A percentile compares a stretch with the other conserved stretches of the same genome.
These are phyloP conservation scores for Marchantia paleacea DNA, from an alignment of 225 moss, liverwort and hornwort genomes.

Conservation along the genomic window DNA sequence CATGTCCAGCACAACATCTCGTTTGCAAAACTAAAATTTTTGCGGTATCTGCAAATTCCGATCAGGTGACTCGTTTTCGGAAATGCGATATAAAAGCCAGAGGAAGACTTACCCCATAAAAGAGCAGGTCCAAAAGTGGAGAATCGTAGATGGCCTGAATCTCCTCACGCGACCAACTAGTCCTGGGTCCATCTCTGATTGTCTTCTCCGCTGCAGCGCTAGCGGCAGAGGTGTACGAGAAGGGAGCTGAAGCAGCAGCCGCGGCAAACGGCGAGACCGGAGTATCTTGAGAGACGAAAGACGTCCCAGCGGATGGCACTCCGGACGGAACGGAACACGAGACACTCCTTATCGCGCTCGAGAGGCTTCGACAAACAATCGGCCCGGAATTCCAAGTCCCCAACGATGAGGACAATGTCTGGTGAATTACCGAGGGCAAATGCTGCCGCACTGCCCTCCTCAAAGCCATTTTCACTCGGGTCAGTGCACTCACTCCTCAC, in stretches of 20 bases:
- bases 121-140: conserved; percentile 89
- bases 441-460: conserved; percentile 30
- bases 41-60: background rate
- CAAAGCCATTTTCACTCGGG: conserved; percentile 35
- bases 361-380: background rate
- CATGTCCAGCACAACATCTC: too few species aligned
- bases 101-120: conserved; percentile 57
- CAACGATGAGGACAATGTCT: background rate
- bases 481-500: background rate
- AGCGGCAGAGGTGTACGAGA: conserved; percentile 29
- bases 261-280: conserved; percentile 20
- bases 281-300: conserved; percentile 4
- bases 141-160: conserved; percentile 80
- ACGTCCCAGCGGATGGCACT: conserved; percentile 9
- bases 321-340: conserved; percentile 19
- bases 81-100: background rate
- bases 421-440: conserved; percentile 2
- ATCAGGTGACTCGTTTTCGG: background rate
- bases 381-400: background rate
- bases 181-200: conserved; percentile 48
- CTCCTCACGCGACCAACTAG: conserved; percentile 62
- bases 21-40: too few species aligned
- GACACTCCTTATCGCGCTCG: background rate
- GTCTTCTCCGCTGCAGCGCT: conserved; percentile 44
- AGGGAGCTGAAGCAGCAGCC: conserved; percentile 22